Conservation (phyloP, 2,329 filamentous ascomycete genomes). For the Venturia pyrina region DNA sequence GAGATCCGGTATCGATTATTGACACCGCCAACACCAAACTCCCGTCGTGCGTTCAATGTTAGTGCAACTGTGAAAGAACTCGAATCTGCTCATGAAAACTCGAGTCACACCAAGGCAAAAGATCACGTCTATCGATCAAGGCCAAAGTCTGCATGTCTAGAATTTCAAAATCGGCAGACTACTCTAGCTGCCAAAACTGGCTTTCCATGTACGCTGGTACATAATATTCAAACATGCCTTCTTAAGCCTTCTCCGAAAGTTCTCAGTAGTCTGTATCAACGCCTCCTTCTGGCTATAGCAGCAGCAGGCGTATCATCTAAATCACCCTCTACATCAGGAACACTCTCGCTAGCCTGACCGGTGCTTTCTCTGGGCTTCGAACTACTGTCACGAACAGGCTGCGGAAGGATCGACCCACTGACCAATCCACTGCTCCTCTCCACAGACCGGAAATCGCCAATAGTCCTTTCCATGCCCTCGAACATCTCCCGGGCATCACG, state of each 20-base stretch:
- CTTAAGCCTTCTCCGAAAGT: not conserved
- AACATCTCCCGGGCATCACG: constrained; percentile 86
- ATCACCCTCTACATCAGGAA: not conserved
- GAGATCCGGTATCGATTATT: too few species aligned
- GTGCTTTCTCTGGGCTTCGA: not conserved
- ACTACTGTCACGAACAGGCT: not conserved
- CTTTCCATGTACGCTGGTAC: not conserved
- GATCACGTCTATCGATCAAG: not conserved
- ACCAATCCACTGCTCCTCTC: constrained; percentile 35
- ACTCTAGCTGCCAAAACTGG: not conserved
- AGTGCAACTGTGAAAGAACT: too few species aligned
- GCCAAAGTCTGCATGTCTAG: not conserved
- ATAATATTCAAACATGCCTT: not conserved
- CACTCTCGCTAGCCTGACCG: not conserved
- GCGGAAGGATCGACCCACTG: not conserved
- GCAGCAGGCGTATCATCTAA: constrained; percentile 1
- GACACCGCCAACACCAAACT: too few species aligned
- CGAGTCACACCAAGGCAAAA: not conserved
- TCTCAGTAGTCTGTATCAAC: not conserved
- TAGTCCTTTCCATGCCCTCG: constrained; percentile 68
- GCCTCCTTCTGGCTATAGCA: constrained; percentile 1
- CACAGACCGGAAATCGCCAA: constrained; percentile 65
- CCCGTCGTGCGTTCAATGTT: too few species aligned
- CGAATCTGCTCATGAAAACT: not conserved
- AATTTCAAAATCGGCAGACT: not conserved